Percentiles rank a stretch among this genome's conserved stretches.
phyloP scores from a whole-genome alignment of 768 basidiomycete genomes.

The Sistotremastrum suecicum region DNA sequence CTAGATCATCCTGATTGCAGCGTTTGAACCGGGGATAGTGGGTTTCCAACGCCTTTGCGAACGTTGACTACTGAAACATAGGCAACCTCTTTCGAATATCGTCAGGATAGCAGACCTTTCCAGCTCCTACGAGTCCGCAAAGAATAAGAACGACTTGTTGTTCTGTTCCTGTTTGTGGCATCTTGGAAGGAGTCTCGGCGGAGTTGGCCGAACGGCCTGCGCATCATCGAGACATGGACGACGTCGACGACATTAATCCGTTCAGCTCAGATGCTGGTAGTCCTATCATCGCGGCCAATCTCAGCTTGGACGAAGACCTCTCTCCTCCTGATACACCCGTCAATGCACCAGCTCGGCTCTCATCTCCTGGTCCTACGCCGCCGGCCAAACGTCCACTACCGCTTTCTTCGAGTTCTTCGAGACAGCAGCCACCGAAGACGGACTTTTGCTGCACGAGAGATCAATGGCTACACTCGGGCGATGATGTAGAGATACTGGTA shows the following conservation, averaged over 20 bases:
- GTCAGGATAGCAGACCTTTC: constrained; percentile 36
- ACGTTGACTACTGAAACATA: constrained; percentile 39
- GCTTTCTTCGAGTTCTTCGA: constrained; percentile 43
- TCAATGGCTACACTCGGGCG: constrained; percentile 65
- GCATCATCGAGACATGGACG: too few species aligned
- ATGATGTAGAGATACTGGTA: constrained; percentile 70
- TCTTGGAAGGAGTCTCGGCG: not conserved
- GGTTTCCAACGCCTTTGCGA: constrained; percentile 53
- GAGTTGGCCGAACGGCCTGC: not conserved
- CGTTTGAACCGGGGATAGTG: constrained; percentile 48
- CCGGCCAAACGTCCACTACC: constrained; percentile 27
- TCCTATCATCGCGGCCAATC: not conserved
- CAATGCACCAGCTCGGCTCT: not conserved
- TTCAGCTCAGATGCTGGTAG: not conserved
- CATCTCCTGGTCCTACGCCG: constrained; percentile 12
- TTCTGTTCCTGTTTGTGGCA: not conserved
- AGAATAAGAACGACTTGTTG: constrained; percentile 48
- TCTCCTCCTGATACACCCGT: constrained; percentile 1
- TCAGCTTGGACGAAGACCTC: too few species aligned
- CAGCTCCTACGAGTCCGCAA: constrained; percentile 61
- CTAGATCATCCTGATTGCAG: constrained; percentile 75
- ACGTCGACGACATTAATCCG: not conserved
- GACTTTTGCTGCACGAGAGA: constrained; percentile 73
- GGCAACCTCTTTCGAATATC: constrained; percentile 1
- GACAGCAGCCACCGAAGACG: constrained; percentile 42